Evolutionary conservation across 495 filamentous ascomycete species (phyloP).

Genomic region (Aspergillus ostianus): DNA sequence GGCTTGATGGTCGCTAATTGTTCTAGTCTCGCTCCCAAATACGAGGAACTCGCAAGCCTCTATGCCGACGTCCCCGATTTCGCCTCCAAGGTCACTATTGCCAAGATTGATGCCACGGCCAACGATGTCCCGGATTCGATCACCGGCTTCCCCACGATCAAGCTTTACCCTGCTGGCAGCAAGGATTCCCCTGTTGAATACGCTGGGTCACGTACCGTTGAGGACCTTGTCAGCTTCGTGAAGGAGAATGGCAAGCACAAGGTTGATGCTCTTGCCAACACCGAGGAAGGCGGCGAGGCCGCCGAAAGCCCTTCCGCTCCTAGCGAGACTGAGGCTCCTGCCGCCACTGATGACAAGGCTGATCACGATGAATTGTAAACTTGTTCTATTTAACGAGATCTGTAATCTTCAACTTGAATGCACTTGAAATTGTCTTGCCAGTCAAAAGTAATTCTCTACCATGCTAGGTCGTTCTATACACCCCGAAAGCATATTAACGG

Average conservation of each 20-base stretch:
- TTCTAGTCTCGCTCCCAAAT: conserved; percentile 62
- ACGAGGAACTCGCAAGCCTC: conserved; percentile 77
- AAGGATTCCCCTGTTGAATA: conserved; percentile 87
- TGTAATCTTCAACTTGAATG: conserved; percentile 7
- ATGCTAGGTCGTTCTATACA: neutral
- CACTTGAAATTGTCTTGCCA: neutral
- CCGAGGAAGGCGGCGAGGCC: conserved; percentile 30
- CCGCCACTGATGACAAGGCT: conserved; percentile 28
- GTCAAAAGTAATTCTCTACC: neutral
- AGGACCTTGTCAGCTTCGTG: conserved; percentile 92
- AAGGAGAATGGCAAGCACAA: conserved; percentile 92
- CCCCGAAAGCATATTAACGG: neutral
- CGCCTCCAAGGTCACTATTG: conserved; percentile 82
- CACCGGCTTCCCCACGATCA: conserved; percentile 98
- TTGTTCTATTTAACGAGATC: conserved; percentile 15
- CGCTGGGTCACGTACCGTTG: conserved; percentile 81
- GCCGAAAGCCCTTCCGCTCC: conserved; percentile 31
- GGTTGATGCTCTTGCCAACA: conserved; percentile 56
- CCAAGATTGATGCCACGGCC: conserved; percentile 95
- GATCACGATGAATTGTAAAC: conserved; percentile 46
- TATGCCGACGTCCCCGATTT: conserved; percentile 70
- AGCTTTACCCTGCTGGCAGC: conserved; percentile 87
- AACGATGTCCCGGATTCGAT: conserved; percentile 98
- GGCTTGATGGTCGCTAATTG: conserved; percentile 16
- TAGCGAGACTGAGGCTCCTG: conserved; percentile 16